Conservation (phyloP, 345 rosid species). For the Citrus medica region DNA sequence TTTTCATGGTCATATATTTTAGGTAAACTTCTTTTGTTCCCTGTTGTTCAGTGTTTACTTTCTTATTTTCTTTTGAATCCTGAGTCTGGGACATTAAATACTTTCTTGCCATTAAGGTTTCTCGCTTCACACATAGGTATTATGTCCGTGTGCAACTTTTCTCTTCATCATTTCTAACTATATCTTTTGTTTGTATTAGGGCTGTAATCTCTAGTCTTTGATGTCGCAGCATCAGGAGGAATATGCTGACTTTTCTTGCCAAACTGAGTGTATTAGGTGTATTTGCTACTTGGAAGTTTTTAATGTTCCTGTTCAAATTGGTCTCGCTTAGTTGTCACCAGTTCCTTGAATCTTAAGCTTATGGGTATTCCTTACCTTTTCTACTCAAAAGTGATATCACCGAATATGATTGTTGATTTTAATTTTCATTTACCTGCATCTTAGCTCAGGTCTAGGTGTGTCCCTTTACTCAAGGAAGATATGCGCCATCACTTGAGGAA, state of each 20-base stretch:
- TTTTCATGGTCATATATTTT: background rate
- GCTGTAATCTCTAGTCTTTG: conserved; percentile 22
- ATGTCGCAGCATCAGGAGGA: conserved; percentile 4
- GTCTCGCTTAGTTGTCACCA: background rate
- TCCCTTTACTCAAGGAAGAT: background rate
- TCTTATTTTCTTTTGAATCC: background rate
- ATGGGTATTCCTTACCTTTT: no score
- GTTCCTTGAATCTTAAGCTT: background rate
- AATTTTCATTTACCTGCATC: background rate
- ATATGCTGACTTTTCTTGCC: background rate
- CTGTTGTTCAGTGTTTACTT: background rate
- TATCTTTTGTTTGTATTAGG: conserved; percentile 26
- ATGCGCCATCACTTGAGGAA: no score
- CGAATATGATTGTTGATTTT: background rate
- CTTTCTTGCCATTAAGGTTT: background rate
- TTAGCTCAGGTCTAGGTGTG: background rate
- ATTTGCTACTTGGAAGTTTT: background rate
- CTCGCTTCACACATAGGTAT: background rate
- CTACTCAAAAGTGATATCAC: background rate
- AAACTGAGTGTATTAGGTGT: background rate
- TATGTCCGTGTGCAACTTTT: background rate
- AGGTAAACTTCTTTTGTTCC: background rate
- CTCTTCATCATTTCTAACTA: conserved; percentile 12
- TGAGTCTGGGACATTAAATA: background rate
- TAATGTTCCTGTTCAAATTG: background rate